Base-by-base conservation (phyloP, 148 eudicot species). In the Rhododendron williamsianum region DNA sequence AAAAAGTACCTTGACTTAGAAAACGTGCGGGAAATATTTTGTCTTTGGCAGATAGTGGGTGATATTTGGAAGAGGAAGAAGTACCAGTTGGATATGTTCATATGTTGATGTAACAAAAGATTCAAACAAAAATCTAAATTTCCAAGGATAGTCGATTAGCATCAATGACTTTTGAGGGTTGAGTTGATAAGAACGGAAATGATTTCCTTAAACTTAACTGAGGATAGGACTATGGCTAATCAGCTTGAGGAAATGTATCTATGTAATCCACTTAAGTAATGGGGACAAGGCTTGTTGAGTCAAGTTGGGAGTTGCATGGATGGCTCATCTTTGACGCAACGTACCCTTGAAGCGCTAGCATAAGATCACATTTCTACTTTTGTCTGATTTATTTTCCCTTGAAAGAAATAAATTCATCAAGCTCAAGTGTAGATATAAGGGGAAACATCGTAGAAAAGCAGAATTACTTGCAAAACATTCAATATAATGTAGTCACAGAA, bases 261-360 rank as follows among this genome's bases (percentile, higher is more conserved):
- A 16, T 74, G 16, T 74, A 33, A 18, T 74, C 18, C 11, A 4
- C 10, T 36, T 19, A 18, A 15, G 48, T 35, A 6, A 74, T 35
- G 16, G 21, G 78, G 78, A 74, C 78, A 74, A 74, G 78, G 78
- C 48, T 74, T 35, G 45, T 74, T 33, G 72, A n/a, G 72, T 65
- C 25, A 36, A 74, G 78, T 73, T 36, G 78, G 45, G 43, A 78
- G 81, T 45, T 78, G 33, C 33, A 23, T 45, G 15, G 52, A 78
- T 41, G 81, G 52, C 52, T 16, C 23, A 78, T 46, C 33, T 45
- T 78, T 46, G 51, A 43, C 81, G 19, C 9, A 41, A 77, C 4
- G 8, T 16, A 21, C 11, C 19, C 41, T 43, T 41, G 2, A 41
- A 43, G 19, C 0, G 12, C 30, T 45, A 78, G 54, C 58, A 60